Percentiles rank a stretch among this genome's conserved stretches.
Evolutionary conservation across 164 flowering plant species (phyloP).

Genomic region (Stephania yunnanensis): DNA sequence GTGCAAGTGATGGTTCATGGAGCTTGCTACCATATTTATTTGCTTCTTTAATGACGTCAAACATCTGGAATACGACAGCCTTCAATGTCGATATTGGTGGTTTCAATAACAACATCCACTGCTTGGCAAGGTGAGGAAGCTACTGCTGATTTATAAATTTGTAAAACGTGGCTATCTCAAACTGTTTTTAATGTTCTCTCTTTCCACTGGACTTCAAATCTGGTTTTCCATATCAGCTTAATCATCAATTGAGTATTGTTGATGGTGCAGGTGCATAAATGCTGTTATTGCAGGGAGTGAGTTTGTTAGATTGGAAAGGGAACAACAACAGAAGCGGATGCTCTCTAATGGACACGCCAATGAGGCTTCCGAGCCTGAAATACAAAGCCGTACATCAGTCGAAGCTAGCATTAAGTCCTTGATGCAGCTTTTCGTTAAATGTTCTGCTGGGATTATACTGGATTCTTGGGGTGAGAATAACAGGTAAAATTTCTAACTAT

Average conservation of each 20-base stretch:
- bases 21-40: constrained; percentile 76
- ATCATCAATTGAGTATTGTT: constrained; percentile 8
- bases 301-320: constrained; percentile 73
- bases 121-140: constrained; percentile 67
- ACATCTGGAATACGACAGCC: constrained; percentile 73
- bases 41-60: constrained; percentile 82
- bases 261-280: constrained; percentile 72
- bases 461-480: constrained; percentile 76
- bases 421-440: constrained; percentile 72
- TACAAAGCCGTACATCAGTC: constrained; percentile 38
- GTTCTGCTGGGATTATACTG: constrained; percentile 62
- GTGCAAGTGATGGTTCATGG: constrained; percentile 91
- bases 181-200: neutral
- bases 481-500: constrained; percentile 43
- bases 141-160: neutral
- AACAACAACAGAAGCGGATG: constrained; percentile 48
- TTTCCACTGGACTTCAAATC: neutral
- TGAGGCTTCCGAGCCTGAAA: constrained; percentile 49
- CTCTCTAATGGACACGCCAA: constrained; percentile 50
- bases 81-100: constrained; percentile 86
- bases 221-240: neutral
- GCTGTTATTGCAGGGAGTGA: constrained; percentile 92
- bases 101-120: constrained; percentile 87
- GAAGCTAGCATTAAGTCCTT: constrained; percentile 73
- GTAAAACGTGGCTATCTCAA: neutral